Percentiles rank a stretch among this genome's conserved stretches.
phyloP scores from a whole-genome alignment of 192 early-diverging fungal genomes.

The Coemansia erecta region DNA sequence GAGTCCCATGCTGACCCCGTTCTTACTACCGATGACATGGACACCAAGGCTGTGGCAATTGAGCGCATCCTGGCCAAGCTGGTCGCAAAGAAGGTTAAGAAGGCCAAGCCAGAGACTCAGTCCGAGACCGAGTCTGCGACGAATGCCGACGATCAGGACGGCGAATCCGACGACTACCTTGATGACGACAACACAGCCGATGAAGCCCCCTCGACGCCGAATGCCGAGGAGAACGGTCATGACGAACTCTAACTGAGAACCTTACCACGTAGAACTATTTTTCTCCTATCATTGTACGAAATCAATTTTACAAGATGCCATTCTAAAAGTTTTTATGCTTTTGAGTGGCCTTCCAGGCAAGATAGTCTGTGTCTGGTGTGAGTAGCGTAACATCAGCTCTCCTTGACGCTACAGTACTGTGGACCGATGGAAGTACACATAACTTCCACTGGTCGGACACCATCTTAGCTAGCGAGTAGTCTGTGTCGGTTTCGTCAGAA shows the following conservation, averaged over 20 bases:
- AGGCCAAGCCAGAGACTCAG: conserved; percentile 27
- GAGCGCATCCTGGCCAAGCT: conserved; percentile 56
- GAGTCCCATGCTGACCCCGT: conserved; percentile 62
- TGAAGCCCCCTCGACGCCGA: conserved; percentile 1
- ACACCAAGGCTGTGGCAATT: conserved; percentile 51
- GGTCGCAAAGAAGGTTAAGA: conserved; percentile 61
- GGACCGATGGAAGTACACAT: conserved; percentile 24
- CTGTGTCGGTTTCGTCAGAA: not conserved
- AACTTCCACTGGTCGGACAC: conserved; percentile 40
- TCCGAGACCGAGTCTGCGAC: conserved; percentile 14
- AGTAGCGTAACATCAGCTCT: conserved; percentile 22
- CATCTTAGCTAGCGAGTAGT: not conserved
- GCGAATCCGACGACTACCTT: conserved; percentile 7
- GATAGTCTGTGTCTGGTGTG: conserved; percentile 37
- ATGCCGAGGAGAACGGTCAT: conserved; percentile 14
- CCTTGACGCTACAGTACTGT: not conserved
- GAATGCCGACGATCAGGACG: conserved; percentile 12
- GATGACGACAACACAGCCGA: not conserved
- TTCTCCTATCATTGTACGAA: not conserved
- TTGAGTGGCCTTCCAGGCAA: conserved; percentile 22
- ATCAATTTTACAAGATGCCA: not conserved
- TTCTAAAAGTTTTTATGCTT: not conserved
- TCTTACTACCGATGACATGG: conserved; percentile 58
- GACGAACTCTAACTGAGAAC: conserved; percentile 21
- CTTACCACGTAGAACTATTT: not conserved